A percentile compares a stretch with the other conserved stretches of the same genome.
phyloP scores from a whole-genome alignment of 164 flowering plant genomes.

The Buxus sempervirens region DNA sequence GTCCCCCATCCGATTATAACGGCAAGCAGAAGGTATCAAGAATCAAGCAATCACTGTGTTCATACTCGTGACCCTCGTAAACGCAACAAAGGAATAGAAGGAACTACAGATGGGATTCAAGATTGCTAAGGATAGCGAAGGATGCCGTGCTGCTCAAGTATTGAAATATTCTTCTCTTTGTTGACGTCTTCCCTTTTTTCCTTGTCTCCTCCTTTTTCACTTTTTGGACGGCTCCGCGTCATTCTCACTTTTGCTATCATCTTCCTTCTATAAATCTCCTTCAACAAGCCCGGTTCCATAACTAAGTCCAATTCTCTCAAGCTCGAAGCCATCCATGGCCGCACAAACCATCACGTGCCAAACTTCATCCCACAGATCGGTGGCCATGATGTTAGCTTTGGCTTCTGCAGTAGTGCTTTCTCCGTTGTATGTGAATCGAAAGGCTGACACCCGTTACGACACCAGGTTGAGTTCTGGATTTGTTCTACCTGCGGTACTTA shows the following conservation, averaged over 20 bases:
- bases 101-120: too few relatives aligned
- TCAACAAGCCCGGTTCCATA: background rate
- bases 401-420: slow-evolving; percentile 55
- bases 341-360: slow-evolving; percentile 11
- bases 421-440: slow-evolving; percentile 42
- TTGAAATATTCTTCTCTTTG: background rate
- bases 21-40: too few relatives aligned
- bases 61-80: too few relatives aligned
- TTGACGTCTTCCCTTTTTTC: background rate
- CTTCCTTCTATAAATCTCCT: slow-evolving; percentile 21
- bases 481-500: slow-evolving; percentile 56
- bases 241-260: slow-evolving; percentile 10
- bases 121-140: too few relatives aligned
- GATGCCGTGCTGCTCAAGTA: slow-evolving; percentile 34
- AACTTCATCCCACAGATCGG: slow-evolving; percentile 38
- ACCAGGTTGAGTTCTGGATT: slow-evolving; percentile 41
- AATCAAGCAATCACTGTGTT: too few relatives aligned
- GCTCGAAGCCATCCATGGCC: slow-evolving; percentile 19
- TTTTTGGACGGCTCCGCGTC: slow-evolving; percentile 45
- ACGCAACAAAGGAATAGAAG: too few relatives aligned
- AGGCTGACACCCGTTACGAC: slow-evolving; percentile 25
- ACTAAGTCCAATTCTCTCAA: background rate
- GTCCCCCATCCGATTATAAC: too few relatives aligned
- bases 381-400: slow-evolving; percentile 53
- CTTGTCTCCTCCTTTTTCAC: slow-evolving; percentile 11